Evolutionary conservation across 2,329 filamentous ascomycete species (phyloP).

Genomic region (Myriosclerotinia duriaeana): DNA sequence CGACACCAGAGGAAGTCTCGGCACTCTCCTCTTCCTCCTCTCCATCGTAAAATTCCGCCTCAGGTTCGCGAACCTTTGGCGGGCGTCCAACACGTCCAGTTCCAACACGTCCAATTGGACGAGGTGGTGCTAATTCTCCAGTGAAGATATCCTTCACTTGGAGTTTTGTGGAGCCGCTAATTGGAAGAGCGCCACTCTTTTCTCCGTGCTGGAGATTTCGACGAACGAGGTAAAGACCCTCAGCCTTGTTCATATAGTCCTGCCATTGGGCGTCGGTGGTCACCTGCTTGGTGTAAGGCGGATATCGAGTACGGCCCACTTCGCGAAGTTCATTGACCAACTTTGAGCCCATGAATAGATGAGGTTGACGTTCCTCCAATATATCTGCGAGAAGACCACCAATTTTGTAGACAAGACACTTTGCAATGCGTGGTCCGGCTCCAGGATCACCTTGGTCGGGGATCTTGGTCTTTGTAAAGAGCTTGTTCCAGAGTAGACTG

Average conservation of each 20-base stretch:
- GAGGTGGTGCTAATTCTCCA: slow-evolving; percentile 1
- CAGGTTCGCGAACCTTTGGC: background rate
- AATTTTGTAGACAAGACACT: slow-evolving; percentile 19
- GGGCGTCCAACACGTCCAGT: slow-evolving; percentile 12
- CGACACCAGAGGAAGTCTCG: background rate
- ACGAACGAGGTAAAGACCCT: slow-evolving; percentile 15
- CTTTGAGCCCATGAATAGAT: background rate
- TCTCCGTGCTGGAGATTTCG: slow-evolving; percentile 11
- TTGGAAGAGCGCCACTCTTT: background rate
- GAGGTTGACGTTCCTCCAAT: slow-evolving; percentile 4
- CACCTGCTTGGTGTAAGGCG: slow-evolving; percentile 13
- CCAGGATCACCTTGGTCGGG: slow-evolving; percentile 2
- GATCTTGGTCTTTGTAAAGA: slow-evolving; percentile 4
- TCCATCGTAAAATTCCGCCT: background rate
- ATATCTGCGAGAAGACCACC: slow-evolving; percentile 6
- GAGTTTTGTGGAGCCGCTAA: background rate
- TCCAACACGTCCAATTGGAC: background rate
- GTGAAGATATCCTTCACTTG: slow-evolving; percentile 12
- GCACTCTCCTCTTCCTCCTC: background rate
- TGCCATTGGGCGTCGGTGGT: slow-evolving; percentile 7
- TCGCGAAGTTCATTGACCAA: slow-evolving; percentile 8
- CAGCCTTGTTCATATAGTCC: slow-evolving; percentile 1
- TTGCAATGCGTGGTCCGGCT: slow-evolving; percentile 18
- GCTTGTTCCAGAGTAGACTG: background rate
- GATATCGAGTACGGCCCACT: background rate